Evolutionary conservation across 305 asterid species (phyloP).

Genomic region (Fraxinus platypoda): DNA sequence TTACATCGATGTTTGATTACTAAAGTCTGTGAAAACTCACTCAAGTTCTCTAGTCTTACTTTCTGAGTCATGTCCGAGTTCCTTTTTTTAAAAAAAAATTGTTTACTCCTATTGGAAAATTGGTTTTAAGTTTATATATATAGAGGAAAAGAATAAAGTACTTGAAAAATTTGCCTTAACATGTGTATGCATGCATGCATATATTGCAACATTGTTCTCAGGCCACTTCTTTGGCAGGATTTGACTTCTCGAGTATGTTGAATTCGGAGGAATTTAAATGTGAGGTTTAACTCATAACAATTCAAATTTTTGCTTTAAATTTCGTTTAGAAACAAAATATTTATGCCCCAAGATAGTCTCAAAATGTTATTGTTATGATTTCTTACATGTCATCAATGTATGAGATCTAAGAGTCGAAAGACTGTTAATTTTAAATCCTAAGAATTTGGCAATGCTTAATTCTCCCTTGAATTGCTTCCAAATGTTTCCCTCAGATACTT

Average conservation of each 20-base stretch:
- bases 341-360: background rate
- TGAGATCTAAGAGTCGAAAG: slow-evolving; percentile 10
- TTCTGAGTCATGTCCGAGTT: background rate
- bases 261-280: background rate
- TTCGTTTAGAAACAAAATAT: background rate
- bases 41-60: background rate
- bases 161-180: background rate
- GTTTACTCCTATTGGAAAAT: background rate
- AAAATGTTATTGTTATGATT: slow-evolving; percentile 4
- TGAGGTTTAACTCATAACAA: background rate
- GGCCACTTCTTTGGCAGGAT: background rate
- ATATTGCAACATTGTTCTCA: background rate
- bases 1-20: background rate
- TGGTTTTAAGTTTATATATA: background rate
- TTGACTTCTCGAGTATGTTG: background rate
- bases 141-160: background rate
- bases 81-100: background rate
- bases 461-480: slow-evolving; percentile 3
- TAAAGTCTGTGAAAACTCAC: background rate
- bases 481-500: slow-evolving; percentile 9
- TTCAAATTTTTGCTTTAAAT: background rate
- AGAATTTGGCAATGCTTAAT: slow-evolving; percentile 18
- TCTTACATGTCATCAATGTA: background rate
- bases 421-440: slow-evolving; percentile 4
- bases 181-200: background rate